These are phyloP conservation scores for Triticum monococcum DNA, from an alignment of 176 grass and related monocot species.

Conservation along the genomic window DNA sequence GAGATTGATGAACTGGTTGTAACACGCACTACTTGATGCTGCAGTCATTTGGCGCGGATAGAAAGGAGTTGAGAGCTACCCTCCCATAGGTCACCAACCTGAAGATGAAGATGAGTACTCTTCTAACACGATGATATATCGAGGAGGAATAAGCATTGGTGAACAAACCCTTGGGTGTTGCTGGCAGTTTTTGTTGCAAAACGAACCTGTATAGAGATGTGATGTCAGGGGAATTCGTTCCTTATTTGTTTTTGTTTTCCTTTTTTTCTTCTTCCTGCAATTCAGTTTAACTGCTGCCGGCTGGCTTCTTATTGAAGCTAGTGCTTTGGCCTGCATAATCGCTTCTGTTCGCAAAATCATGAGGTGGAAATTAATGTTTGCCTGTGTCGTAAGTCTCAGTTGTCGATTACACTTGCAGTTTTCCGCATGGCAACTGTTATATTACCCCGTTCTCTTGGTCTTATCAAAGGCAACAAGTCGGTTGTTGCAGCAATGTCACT, in stretches of 20 bases:
- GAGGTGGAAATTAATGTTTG: neutral
- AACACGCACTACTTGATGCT: conserved; percentile 4
- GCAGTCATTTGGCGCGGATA: conserved; percentile 87
- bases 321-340: conserved; percentile 20
- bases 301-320: conserved; percentile 40
- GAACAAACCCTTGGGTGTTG: conserved; percentile 29
- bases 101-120: conserved; percentile 23
- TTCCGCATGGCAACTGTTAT: too few relatives aligned
- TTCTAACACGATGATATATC: conserved; percentile 23
- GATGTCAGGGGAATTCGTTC: conserved; percentile 38
- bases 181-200: conserved; percentile 37
- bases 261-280: neutral
- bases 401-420: too few relatives aligned
- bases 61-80: conserved; percentile 75
- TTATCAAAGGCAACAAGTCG: too few relatives aligned
- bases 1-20: neutral
- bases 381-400: neutral
- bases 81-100: conserved; percentile 62
- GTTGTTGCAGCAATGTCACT: too few relatives aligned
- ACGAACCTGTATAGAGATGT: conserved; percentile 64
- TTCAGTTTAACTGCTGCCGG: conserved; percentile 34
- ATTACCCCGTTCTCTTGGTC: too few relatives aligned
- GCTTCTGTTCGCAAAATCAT: neutral
- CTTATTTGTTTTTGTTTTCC: conserved; percentile 29
- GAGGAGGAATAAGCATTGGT: conserved; percentile 35